These are phyloP conservation scores for Limonium bicolor DNA, from an alignment of 148 eudicot species.

Conservation along the genomic window DNA sequence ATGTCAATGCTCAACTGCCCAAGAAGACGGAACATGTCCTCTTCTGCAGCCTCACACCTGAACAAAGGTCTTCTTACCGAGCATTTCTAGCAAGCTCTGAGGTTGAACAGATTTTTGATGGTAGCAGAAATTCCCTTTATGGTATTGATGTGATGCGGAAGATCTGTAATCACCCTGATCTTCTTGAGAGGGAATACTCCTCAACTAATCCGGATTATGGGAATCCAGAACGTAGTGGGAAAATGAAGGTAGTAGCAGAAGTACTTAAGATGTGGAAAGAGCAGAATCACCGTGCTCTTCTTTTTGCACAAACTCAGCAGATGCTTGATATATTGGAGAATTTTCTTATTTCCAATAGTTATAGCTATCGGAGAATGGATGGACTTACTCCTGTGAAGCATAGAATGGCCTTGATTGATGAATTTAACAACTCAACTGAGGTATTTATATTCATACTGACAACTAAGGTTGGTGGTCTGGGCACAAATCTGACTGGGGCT, in stretches of 20 bases:
- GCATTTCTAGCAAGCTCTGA: constrained; percentile 97
- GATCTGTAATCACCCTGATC: constrained; percentile 97
- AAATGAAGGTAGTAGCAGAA: constrained; percentile 81
- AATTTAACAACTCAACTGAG: constrained; percentile 66
- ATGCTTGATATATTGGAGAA: constrained; percentile 96
- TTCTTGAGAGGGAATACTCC: constrained; percentile 93
- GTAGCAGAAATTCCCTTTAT: constrained; percentile 76
- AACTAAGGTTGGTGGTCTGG: constrained; percentile 95
- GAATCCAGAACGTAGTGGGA: constrained; percentile 91
- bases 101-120: constrained; percentile 90
- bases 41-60: constrained; percentile 86
- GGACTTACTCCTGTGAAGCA: constrained; percentile 78
- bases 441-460: constrained; percentile 79
- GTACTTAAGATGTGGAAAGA: constrained; percentile 92
- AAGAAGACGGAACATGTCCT: constrained; percentile 98
- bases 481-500: constrained; percentile 95
- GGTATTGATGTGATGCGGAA: constrained; percentile 99
- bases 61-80: constrained; percentile 76
- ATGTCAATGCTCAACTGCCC: constrained; percentile 87
- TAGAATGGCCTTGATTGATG: constrained; percentile 89
- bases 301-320: constrained; percentile 92
- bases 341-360: constrained; percentile 42
- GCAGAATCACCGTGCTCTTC: constrained; percentile 92
- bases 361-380: constrained; percentile 91
- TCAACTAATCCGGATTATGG: constrained; percentile 73